Evolutionary conservation across 345 rosid genomes (phyloP).

Genomic region (Euphorbia peplus): DNA sequence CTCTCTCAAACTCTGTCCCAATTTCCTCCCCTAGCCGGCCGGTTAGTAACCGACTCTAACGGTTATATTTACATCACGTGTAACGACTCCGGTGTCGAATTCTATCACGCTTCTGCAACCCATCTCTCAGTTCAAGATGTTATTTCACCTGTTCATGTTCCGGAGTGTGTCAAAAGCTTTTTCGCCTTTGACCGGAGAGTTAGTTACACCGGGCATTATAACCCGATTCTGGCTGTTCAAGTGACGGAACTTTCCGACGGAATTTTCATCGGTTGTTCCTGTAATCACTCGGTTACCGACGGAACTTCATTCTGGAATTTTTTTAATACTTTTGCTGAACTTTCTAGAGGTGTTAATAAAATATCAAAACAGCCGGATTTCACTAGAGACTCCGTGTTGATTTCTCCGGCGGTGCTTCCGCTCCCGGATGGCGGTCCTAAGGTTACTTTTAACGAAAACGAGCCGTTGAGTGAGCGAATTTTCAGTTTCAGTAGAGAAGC

Average conservation of each 20-base stretch:
- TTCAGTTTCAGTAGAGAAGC: constrained; percentile 74
- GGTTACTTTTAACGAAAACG: constrained; percentile 66
- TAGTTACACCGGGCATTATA: constrained; percentile 70
- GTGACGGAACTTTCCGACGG: constrained; percentile 78
- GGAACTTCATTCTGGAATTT: constrained; percentile 97
- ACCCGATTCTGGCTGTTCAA: constrained; percentile 77
- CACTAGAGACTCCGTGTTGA: constrained; percentile 52
- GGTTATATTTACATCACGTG: constrained; percentile 58
- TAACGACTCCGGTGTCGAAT: constrained; percentile 72
- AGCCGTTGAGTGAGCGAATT: constrained; percentile 69
- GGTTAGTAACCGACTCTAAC: constrained; percentile 46
- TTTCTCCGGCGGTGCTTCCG: constrained; percentile 60
- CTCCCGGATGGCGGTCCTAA: constrained; percentile 72
- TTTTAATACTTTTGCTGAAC: constrained; percentile 77
- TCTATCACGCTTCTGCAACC: constrained; percentile 50
- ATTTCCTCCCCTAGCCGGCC: constrained; percentile 95
- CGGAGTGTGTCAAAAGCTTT: constrained; percentile 48
- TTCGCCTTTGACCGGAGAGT: constrained; percentile 60
- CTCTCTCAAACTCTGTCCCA: constrained; percentile 50
- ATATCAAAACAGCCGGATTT: constrained; percentile 56
- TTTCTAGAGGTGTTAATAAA: constrained; percentile 46
- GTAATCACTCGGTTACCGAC: constrained; percentile 76
- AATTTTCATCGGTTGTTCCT: constrained; percentile 67
- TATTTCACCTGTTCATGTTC: constrained; percentile 51
- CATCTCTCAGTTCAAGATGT: constrained; percentile 38